These are phyloP conservation scores for Trifolium fragiferum DNA, from an alignment of 306 rosid species.

Conservation along the genomic window DNA sequence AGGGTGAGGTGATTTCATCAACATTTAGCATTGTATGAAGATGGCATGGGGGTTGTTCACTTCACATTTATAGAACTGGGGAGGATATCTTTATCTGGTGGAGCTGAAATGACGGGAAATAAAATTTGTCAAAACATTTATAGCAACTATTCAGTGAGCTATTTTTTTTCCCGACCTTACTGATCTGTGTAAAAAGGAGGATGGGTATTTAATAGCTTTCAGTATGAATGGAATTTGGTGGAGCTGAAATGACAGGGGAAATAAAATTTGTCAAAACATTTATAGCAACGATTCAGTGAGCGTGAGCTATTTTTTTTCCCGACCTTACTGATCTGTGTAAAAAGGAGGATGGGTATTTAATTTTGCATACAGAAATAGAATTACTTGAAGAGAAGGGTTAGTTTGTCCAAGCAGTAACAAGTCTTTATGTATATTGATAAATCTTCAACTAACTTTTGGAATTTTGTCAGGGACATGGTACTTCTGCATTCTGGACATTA, in stretches of 20 bases:
- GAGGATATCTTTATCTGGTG: neutral
- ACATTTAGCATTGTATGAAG: neutral
- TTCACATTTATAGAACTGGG: neutral
- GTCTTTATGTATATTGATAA: slow-evolving; percentile 1
- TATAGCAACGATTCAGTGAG: neutral
- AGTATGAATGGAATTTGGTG: neutral
- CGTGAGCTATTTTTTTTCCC: neutral
- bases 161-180: neutral
- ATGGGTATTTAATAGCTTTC: neutral
- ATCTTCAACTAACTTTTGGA: slow-evolving; percentile 30
- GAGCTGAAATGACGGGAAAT: neutral
- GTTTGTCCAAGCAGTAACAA: neutral
- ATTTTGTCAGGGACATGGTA: slow-evolving; percentile 66
- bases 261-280: neutral
- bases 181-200: neutral
- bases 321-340: neutral
- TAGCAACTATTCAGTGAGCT: neutral
- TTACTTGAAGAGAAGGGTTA: neutral
- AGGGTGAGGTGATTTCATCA: neutral
- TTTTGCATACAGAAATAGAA: neutral
- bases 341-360: neutral
- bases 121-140: neutral
- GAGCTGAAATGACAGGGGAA: neutral
- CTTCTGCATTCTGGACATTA: slow-evolving; percentile 73
- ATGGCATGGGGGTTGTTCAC: neutral